A percentile compares a stretch with the other conserved stretches of the same genome.
phyloP scores from a whole-genome alignment of 2,329 filamentous ascomycete species.

The Arachnopeziza araneosa region DNA sequence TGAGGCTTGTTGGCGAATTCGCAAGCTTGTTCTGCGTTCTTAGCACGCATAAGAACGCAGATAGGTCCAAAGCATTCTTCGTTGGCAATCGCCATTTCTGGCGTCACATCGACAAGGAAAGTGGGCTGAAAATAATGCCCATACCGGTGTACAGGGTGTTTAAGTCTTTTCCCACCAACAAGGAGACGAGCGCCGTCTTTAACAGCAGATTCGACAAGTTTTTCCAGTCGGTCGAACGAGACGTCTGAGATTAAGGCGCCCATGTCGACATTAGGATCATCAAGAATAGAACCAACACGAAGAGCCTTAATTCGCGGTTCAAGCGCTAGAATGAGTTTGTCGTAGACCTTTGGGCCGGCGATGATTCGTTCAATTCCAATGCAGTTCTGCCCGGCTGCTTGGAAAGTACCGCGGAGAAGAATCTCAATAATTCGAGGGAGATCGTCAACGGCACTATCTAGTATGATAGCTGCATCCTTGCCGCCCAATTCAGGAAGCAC shows the following conservation, averaged over 20 bases:
- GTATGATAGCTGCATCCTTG: constrained; percentile 86
- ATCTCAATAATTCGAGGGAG: constrained; percentile 72
- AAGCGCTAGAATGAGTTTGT: constrained; percentile 63
- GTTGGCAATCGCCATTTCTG: constrained; percentile 79
- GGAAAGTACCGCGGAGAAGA: constrained; percentile 87
- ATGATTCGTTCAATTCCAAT: constrained; percentile 95
- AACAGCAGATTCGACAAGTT: constrained; percentile 72
- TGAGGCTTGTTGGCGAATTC: constrained; percentile 74
- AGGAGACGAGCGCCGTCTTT: constrained; percentile 73
- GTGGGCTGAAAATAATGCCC: constrained; percentile 94
- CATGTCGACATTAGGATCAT: constrained; percentile 61
- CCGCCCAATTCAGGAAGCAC: constrained; percentile 89
- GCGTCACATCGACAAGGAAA: constrained; percentile 81
- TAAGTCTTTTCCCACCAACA: constrained; percentile 66
- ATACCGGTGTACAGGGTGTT: constrained; percentile 65
- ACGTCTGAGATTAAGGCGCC: constrained; percentile 83
- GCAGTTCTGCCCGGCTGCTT: constrained; percentile 94
- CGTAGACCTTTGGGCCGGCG: constrained; percentile 70
- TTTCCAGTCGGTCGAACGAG: constrained; percentile 70
- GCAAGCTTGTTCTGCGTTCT: constrained; percentile 59
- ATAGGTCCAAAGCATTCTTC: constrained; percentile 92
- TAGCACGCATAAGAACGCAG: constrained; percentile 76
- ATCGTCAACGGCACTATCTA: constrained; percentile 64
- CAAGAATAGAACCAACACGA: constrained; percentile 66
- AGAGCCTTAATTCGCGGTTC: constrained; percentile 68